phyloP scores from a whole-genome alignment of 371 early-diverging fungal species.

The Mortierella sp. region DNA sequence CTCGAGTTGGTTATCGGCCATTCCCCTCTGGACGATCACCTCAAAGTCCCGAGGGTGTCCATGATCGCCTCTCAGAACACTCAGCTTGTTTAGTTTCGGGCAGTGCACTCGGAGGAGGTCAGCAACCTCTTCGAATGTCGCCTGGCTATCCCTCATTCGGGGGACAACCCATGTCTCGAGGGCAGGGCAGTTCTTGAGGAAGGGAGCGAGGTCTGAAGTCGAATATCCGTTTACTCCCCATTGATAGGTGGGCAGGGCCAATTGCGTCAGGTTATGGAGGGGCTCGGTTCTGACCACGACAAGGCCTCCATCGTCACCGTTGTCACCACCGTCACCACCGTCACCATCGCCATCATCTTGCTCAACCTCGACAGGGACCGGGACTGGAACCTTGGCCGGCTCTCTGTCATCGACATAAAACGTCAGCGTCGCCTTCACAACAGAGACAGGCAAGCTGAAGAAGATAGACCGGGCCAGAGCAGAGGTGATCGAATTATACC shows the following conservation, averaged over 20 bases:
- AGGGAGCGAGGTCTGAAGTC: neutral
- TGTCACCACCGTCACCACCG: neutral
- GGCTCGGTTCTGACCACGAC: neutral
- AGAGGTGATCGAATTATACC: neutral
- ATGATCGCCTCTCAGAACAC: neutral
- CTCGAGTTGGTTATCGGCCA: neutral
- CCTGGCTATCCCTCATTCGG: neutral
- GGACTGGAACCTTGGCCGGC: neutral
- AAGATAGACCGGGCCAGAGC: neutral
- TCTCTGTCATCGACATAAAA: neutral
- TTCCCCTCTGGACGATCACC: neutral
- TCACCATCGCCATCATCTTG: neutral
- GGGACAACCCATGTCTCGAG: neutral
- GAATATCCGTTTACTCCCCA: neutral
- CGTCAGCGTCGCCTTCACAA: neutral
- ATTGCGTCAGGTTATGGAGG: neutral
- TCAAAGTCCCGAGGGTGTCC: neutral
- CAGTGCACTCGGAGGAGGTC: neutral
- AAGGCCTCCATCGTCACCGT: neutral
- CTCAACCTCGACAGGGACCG: too few species aligned
- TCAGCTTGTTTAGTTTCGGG: neutral
- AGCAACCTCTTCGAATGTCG: neutral
- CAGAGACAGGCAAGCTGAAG: neutral
- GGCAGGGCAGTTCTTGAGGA: neutral
- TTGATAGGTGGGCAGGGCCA: neutral